phyloP scores from a whole-genome alignment of 768 basidiomycete species.

The Tubosaeta sp. region DNA sequence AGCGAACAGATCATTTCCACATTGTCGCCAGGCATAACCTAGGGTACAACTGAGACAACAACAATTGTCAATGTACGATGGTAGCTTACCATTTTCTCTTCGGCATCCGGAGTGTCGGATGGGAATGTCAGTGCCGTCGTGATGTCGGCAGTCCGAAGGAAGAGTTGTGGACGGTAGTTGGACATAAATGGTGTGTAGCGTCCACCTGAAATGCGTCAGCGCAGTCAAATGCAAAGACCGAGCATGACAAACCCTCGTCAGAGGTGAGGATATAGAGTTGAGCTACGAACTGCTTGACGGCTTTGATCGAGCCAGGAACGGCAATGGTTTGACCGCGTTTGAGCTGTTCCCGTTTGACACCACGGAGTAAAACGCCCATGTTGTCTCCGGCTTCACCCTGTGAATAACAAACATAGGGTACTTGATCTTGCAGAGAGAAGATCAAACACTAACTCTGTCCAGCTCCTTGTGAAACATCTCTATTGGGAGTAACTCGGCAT shows the following conservation, averaged over 20 bases:
- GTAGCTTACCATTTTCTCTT: constrained; percentile 76
- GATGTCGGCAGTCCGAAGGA: constrained; percentile 93
- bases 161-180: constrained; percentile 94
- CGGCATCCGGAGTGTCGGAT: constrained; percentile 71
- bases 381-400: constrained; percentile 98
- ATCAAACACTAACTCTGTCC: constrained; percentile 60
- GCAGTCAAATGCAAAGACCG: constrained; percentile 42
- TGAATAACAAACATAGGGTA: constrained; percentile 4
- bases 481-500: constrained; percentile 27
- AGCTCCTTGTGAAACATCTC: constrained; percentile 99
- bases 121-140: constrained; percentile 85
- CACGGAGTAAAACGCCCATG: constrained; percentile 96
- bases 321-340: constrained; percentile 90
- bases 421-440: neutral
- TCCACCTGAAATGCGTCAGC: constrained; percentile 42
- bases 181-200: constrained; percentile 90
- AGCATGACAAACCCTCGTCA: constrained; percentile 36
- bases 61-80: neutral
- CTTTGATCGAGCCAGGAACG: constrained; percentile 85
- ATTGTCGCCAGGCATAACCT: constrained; percentile 98
- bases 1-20: constrained; percentile 88
- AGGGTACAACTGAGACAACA: constrained; percentile 4
- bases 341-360: constrained; percentile 95
- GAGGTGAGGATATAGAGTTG: constrained; percentile 67
- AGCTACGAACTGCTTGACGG: constrained; percentile 92